These are phyloP conservation scores for Desmodesmus armatus DNA, from an alignment of 139 green algal genomes.

Conservation along the genomic window DNA sequence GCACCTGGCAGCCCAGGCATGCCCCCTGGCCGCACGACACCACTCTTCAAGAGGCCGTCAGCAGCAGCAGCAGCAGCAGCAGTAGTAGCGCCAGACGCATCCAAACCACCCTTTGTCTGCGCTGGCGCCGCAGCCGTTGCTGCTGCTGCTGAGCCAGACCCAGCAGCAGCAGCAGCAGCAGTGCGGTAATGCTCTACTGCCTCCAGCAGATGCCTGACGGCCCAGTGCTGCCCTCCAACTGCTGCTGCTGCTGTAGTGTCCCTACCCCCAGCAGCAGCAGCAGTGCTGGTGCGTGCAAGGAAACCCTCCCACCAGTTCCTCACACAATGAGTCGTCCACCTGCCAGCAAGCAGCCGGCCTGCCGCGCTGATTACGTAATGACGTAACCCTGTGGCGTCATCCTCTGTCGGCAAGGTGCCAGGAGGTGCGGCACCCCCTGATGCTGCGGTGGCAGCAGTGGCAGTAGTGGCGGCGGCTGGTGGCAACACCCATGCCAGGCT, in stretches of 20 bases:
- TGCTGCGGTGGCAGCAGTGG: not conserved
- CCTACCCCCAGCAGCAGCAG: not conserved
- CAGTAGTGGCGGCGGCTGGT: not conserved
- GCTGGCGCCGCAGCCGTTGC: not conserved
- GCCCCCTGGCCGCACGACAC: not conserved
- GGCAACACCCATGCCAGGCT: conserved; percentile 11
- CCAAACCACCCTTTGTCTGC: too few relatives aligned
- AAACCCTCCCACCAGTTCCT: conserved; percentile 31
- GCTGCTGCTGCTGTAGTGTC: not conserved
- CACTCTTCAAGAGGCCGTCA: conserved; percentile 21
- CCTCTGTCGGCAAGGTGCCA: not conserved
- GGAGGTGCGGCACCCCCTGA: not conserved
- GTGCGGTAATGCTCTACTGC: conserved; percentile 2
- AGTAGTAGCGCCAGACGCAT: not conserved
- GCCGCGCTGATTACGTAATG: conserved; percentile 14
- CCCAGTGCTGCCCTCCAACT: conserved; percentile 20
- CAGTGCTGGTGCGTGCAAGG: not conserved
- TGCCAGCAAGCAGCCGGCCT: conserved; percentile 10
- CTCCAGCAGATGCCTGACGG: not conserved
- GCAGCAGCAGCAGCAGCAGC: conserved; percentile 1
- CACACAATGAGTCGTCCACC: not conserved
- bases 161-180: not conserved
- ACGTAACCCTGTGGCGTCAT: not conserved
- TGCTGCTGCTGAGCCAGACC: not conserved
- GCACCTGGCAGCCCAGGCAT: not conserved